Conservation (phyloP, 129 eudicot species). For the Flaveria trinervia region DNA sequence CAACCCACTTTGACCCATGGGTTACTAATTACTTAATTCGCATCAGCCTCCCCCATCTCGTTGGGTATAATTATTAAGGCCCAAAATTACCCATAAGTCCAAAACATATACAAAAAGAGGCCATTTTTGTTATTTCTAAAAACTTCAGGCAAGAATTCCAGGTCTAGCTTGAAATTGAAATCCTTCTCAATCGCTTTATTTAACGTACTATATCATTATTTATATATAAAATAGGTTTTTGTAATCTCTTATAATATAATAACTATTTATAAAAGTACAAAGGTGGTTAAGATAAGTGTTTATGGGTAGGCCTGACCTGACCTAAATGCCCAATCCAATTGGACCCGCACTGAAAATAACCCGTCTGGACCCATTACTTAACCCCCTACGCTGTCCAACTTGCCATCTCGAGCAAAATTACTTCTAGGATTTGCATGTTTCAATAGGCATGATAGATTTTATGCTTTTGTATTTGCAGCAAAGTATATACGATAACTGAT, state of each 20-base stretch:
- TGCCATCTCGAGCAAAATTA: not conserved
- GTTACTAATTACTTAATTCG: not conserved
- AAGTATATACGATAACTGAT: not conserved
- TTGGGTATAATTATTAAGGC: not conserved
- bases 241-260: no score
- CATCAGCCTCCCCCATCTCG: not conserved
- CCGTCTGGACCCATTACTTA: not conserved
- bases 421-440: slow-evolving; percentile 12
- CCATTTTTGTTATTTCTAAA: not conserved
- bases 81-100: not conserved
- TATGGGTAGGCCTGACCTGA: not conserved
- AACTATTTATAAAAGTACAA: not conserved
- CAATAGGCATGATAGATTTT: no score
- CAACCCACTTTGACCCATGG: not conserved
- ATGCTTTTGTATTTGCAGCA: slow-evolving; percentile 13
- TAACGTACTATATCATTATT: not conserved
- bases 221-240: no score
- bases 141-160: not conserved
- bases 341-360: not conserved
- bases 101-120: not conserved
- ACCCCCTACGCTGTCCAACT: not conserved
- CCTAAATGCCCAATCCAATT: not conserved
- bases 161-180: not conserved
- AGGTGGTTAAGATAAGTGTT: not conserved
- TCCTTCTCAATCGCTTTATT: not conserved